phyloP scores from a whole-genome alignment of 164 flowering plant genomes.

The Malania oleifera region DNA sequence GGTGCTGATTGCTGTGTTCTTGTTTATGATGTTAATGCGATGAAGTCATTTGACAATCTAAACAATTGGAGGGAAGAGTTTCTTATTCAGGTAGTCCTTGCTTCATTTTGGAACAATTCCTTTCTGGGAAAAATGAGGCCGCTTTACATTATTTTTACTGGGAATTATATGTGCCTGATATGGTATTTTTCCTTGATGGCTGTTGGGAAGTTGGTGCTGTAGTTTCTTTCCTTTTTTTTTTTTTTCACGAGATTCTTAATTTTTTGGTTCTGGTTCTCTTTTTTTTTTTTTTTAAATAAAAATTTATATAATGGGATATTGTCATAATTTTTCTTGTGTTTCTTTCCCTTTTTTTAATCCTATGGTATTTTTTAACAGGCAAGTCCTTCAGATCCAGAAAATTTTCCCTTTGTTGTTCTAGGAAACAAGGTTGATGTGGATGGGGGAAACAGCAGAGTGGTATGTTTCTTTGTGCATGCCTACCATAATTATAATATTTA shows the following conservation, averaged over 20 bases:
- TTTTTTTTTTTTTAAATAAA: not conserved
- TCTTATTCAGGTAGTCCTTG: constrained; percentile 63
- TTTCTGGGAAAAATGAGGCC: not conserved
- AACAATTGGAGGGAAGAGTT: constrained; percentile 95
- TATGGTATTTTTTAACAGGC: constrained; percentile 48
- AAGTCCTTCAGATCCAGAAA: constrained; percentile 92
- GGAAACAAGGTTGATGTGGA: constrained; percentile 90
- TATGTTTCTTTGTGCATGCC: constrained; percentile 28
- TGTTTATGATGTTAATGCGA: constrained; percentile 87
- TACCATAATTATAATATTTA: not conserved
- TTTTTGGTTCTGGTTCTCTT: not conserved
- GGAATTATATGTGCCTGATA: too few relatives aligned
- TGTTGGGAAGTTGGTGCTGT: not conserved
- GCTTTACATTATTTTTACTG: too few relatives aligned
- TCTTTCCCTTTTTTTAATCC: not conserved
- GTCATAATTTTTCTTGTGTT: not conserved
- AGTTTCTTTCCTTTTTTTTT: too few relatives aligned
- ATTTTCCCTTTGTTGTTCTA: constrained; percentile 88
- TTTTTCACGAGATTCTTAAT: too few relatives aligned
- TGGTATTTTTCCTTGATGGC: not conserved
- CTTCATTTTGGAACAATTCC: not conserved
- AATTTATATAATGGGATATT: too few relatives aligned
- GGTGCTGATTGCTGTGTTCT: constrained; percentile 99
- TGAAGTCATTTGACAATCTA: constrained; percentile 85
- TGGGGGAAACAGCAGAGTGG: constrained; percentile 93